phyloP scores from a whole-genome alignment of 495 filamentous ascomycete genomes.

The Tuber umbilicatum region DNA sequence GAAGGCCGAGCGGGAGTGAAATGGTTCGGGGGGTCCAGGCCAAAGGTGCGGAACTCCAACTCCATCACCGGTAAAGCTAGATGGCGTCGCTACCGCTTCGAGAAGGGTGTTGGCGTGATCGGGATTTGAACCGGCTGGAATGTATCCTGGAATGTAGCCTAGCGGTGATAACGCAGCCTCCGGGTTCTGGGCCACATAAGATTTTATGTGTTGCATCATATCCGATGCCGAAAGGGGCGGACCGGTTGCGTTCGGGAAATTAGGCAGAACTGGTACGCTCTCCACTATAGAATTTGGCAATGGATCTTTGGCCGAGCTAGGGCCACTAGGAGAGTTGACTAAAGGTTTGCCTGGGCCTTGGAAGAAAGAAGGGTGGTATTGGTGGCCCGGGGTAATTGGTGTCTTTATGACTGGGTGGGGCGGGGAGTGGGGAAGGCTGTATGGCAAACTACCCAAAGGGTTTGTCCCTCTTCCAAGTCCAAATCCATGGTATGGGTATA shows the following conservation, averaged over 20 bases:
- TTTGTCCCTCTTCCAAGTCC: neutral
- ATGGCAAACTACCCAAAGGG: neutral
- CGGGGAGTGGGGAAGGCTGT: neutral
- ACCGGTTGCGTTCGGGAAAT: neutral
- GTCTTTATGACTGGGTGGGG: neutral
- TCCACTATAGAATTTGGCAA: neutral
- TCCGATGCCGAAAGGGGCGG: neutral
- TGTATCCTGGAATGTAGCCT: constrained; percentile 1
- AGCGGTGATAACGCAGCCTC: neutral
- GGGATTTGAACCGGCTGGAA: neutral
- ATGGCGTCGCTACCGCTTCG: neutral
- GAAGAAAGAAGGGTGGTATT: neutral
- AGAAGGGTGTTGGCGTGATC: neutral
- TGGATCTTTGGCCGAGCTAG: neutral
- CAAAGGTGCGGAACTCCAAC: neutral
- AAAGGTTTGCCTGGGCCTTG: neutral
- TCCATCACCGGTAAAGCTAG: constrained; percentile 9
- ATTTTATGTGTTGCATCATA: neutral
- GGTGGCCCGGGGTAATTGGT: neutral
- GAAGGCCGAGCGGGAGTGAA: neutral
- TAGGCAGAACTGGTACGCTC: neutral
- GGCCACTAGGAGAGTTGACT: neutral
- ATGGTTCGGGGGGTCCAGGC: neutral
- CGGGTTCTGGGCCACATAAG: neutral
- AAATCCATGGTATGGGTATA: neutral